Evolutionary conservation across 768 basidiomycete genomes (phyloP), one percentile per base, ranked within the genome.

Genomic region (Termitomyces titanicus): DNA sequence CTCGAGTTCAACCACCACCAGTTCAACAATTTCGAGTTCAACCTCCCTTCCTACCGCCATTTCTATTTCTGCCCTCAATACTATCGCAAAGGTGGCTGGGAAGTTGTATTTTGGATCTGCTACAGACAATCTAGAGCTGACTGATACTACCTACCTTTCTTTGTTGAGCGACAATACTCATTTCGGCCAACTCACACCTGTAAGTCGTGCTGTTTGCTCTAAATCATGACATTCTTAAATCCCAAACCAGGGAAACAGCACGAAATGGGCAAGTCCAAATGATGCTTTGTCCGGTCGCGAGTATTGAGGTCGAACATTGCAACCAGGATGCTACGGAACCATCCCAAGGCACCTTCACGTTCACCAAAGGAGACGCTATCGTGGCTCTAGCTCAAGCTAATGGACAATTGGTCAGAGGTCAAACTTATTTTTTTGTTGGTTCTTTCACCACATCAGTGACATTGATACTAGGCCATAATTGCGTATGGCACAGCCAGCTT

Each of bases 311-410:
- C 54, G 3, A 46, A 39, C 17, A 11, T n/a, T 13, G 9, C 15
- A 31, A 3, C n/a, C 52, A 82, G 81, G 79, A 80, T 58, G 76
- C 79, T 2, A 82, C 79, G 18, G 81, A 84, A 57, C 79, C 79
- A 7, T 63, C 64, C 2, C 78, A 69, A 25, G 78, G 78, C 20
- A 63, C 60, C 7, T 83, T 80, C 65, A 79, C 74, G 0, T 83
- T 80, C 60, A 63, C 66, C 3, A 61, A 60, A 10, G 80, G 77
- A 8, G 79, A 82, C 62, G 66, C 61, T 27, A 70, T 82, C 35
- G 77, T 75, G 6, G 64, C 67, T 39, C 68, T 79, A 24, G 79
- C 80, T 4, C 67, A 75, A 60, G 63, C 66, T 10, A 78, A 79
- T 59, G 74, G 76, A 0, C 77, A 79, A 57, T 64, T 81, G 10